Evolutionary conservation across 202 grass and related monocot genomes (phyloP), one percentile per base, ranked within the genome.

Genomic region (Elaeis oleifera): DNA sequence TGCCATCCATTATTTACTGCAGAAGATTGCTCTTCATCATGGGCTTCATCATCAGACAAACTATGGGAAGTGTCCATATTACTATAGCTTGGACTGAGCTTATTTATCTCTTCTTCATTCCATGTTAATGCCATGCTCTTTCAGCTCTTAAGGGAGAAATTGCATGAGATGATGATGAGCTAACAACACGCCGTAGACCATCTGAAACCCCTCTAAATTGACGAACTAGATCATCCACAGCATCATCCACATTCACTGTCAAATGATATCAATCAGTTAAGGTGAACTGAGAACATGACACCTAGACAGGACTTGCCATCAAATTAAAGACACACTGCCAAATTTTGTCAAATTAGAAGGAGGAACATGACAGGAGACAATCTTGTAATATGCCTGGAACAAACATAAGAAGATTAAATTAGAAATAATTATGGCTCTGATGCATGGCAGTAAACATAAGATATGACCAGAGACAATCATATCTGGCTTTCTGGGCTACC

Each of bases 171-270:
- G 59, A 65, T 55, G 92, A 79, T 67, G 84, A 69, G 53, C 80
- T 74, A 8, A 89, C 94, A n/a, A 73, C 86, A 27, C 82, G 83
- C 66, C 79, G 76, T 44, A 89, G 67, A 67, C 88, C 85, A 82
- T 89, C 85, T 77, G 94, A 92, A 79, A 99, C 94, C 59, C 88
- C 94, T 79, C 84, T 99, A 76, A 99, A 84, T 68, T 94, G 94
- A 48, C 88, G 88, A 79, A 89, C 88, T 65, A 94, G 87, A 63
- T 99, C 94, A 72, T 99, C 94, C 88, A 99, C 94, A 31, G 88
- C 94, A 89, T 89, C 94, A 75, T 99, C 94, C 59, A 99, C 81
- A 54, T 99, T 99, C 65, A 99, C 88, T 94, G 80, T 59, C 56
- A 63, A 76, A 54, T 52, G 81, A 63, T 31, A 71, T 49, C 61